Conservation (phyloP, 768 basidiomycete genomes). For the Tricholoma matsutake region DNA sequence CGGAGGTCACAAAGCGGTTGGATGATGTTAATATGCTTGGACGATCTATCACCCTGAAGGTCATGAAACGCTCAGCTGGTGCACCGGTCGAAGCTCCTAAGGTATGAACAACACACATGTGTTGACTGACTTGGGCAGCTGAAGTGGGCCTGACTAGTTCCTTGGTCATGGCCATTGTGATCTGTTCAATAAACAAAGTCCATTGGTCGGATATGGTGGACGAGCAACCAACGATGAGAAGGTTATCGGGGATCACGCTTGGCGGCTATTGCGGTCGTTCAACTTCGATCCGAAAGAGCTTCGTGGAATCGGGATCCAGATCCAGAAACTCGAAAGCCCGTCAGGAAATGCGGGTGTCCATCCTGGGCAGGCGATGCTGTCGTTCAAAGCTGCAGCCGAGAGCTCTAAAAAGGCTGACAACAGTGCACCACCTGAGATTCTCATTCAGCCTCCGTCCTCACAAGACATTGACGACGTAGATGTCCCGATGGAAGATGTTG, state of each 20-base stretch:
- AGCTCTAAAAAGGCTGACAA: constrained; percentile 14
- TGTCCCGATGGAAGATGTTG: constrained; percentile 2
- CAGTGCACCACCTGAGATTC: constrained; percentile 10
- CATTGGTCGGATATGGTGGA: constrained; percentile 57
- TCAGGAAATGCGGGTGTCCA: constrained; percentile 30
- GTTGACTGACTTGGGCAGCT: not conserved
- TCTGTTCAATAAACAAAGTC: constrained; percentile 70
- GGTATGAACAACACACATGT: constrained; percentile 38
- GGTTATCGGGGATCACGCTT: constrained; percentile 73
- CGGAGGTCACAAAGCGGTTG: constrained; percentile 72
- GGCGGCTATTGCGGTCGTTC: constrained; percentile 69
- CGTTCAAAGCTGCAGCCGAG: constrained; percentile 40
- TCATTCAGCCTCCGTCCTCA: constrained; percentile 18
- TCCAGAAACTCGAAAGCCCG: constrained; percentile 77
- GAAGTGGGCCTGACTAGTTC: constrained; percentile 48
- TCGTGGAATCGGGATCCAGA: constrained; percentile 89
- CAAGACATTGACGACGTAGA: constrained; percentile 2
- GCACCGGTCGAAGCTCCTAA: constrained; percentile 92
- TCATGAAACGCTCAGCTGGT: constrained; percentile 82
- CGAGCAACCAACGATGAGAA: constrained; percentile 69
- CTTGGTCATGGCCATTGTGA: constrained; percentile 90
- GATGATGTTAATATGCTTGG: constrained; percentile 68
- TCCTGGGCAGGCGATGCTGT: constrained; percentile 56
- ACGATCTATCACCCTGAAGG: constrained; percentile 75
- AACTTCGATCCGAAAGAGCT: constrained; percentile 81